Evolutionary conservation across 2,329 filamentous ascomycete species (phyloP).

Genomic region (Cordyceps tenuipes): DNA sequence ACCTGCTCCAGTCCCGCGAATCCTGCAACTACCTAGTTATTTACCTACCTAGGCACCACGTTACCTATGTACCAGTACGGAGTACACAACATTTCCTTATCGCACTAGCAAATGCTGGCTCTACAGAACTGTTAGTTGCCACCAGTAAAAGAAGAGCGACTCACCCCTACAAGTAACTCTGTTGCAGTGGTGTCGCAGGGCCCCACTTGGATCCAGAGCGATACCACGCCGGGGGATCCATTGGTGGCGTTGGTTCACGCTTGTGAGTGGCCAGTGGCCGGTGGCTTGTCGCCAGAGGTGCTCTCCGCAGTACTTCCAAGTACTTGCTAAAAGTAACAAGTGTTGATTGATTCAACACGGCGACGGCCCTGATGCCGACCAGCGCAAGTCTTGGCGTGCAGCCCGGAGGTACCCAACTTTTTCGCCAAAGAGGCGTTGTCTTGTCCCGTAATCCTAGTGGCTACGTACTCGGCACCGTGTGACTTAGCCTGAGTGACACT

Average conservation of each 20-base stretch:
- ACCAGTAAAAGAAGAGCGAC: not conserved
- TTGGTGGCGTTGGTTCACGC: not conserved
- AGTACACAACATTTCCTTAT: too few species aligned
- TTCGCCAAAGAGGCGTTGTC: not conserved
- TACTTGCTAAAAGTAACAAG: not conserved
- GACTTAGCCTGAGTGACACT: not conserved
- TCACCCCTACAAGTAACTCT: not conserved
- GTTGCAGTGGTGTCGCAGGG: not conserved
- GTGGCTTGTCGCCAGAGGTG: not conserved
- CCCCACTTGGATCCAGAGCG: not conserved
- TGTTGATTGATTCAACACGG: not conserved
- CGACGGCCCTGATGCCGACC: not conserved
- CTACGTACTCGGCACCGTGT: not conserved
- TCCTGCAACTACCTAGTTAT: too few species aligned
- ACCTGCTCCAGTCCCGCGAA: too few species aligned
- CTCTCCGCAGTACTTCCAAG: not conserved
- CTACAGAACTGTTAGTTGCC: not conserved
- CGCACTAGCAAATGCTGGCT: too few species aligned
- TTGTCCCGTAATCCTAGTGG: not conserved
- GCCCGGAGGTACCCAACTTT: not conserved
- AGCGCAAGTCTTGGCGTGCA: conserved; percentile 1
- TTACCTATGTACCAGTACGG: too few species aligned
- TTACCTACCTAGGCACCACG: too few species aligned
- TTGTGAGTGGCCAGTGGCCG: not conserved
- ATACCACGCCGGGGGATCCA: conserved; percentile 3